Conservation (phyloP, 257 asterid genomes). For the Petrea volubilis region DNA sequence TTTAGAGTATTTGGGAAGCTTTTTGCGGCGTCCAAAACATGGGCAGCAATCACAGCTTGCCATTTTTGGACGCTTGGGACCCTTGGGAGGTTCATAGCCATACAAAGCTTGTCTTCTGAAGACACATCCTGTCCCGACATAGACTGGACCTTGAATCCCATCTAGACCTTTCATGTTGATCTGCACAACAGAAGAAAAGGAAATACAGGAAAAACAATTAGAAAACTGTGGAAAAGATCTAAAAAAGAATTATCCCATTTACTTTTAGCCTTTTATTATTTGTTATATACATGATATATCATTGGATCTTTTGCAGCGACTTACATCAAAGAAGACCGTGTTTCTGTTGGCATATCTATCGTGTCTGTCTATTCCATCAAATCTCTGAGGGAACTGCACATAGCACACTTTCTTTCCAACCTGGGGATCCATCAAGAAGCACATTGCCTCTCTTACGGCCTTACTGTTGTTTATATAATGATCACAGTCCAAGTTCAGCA, state of each 20-base stretch:
- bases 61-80: constrained; percentile 68
- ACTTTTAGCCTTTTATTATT: not conserved
- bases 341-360: constrained; percentile 84
- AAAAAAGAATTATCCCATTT: not conserved
- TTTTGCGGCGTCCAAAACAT: constrained; percentile 68
- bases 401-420: constrained; percentile 72
- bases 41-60: constrained; percentile 83
- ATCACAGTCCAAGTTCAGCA: constrained; percentile 86
- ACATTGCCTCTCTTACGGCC: constrained; percentile 80
- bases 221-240: not conserved
- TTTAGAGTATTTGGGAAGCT: constrained; percentile 50
- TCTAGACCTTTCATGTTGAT: constrained; percentile 81
- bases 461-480: constrained; percentile 77
- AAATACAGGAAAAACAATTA: not conserved
- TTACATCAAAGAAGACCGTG: constrained; percentile 82
- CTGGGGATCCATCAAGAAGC: constrained; percentile 80
- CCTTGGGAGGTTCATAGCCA: constrained; percentile 75
- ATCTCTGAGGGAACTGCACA: constrained; percentile 81
- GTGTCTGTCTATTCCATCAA: constrained; percentile 71
- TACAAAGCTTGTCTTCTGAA: constrained; percentile 76
- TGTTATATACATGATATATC: not conserved
- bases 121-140: constrained; percentile 85
- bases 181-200: constrained; percentile 30
- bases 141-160: constrained; percentile 83
- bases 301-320: constrained; percentile 28